These are phyloP conservation scores for Colletotrichum acutatum DNA, from an alignment of 2,329 filamentous ascomycete genomes.

Conservation along the genomic window DNA sequence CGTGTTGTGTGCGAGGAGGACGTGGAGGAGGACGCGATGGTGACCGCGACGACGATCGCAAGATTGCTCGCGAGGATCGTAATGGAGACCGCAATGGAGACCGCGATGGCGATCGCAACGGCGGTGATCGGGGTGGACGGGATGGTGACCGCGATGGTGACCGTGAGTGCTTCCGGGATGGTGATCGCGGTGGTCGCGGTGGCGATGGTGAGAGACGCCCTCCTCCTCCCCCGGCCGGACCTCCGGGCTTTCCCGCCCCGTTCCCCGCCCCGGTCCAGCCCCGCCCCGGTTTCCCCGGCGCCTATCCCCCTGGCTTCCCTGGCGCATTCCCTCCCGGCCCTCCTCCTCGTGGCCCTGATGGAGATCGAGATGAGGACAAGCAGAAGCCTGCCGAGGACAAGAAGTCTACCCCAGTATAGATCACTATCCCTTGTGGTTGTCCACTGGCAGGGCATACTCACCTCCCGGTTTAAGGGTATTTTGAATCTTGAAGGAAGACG, in stretches of 20 bases:
- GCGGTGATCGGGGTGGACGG: not conserved
- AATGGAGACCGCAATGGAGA: not conserved
- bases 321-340: not conserved
- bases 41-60: not conserved
- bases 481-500: not conserved
- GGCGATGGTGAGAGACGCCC: not conserved
- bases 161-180: not conserved
- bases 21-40: not conserved
- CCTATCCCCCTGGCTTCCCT: constrained; percentile 2
- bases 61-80: not conserved
- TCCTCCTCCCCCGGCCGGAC: not conserved
- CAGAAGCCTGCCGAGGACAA: not conserved
- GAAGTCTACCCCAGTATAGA: not conserved
- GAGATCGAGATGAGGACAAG: constrained; percentile 1
- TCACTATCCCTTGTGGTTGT: not conserved
- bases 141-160: not conserved
- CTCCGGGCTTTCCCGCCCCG: constrained; percentile 15
- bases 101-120: constrained; percentile 4
- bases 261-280: constrained; percentile 23
- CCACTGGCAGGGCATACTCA: not conserved
- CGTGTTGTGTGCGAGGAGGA: not conserved
- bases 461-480: not conserved
- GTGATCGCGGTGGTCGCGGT: not conserved
- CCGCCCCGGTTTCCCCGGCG: constrained; percentile 15
- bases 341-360: constrained; percentile 1